A percentile compares a stretch with the other conserved stretches of the same genome.
Conservation (phyloP, 306 rosid species). For the Lotus japonicus region DNA sequence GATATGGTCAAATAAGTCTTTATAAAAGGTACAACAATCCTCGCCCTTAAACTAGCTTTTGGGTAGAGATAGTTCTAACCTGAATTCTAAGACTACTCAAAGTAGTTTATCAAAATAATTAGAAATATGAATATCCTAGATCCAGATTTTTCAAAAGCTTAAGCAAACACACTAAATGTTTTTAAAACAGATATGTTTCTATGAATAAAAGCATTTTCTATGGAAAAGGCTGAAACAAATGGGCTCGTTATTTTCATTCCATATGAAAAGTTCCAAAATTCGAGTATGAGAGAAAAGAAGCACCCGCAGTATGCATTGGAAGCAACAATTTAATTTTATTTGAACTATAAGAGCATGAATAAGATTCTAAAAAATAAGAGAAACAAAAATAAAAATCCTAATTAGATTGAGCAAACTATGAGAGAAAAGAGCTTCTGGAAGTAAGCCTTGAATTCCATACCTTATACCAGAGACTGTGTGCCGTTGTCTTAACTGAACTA, state of each 20-base stretch:
- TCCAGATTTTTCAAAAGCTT: too few species aligned
- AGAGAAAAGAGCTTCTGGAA: neutral
- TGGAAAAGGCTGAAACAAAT: too few species aligned
- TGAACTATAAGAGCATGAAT: slow-evolving; percentile 3
- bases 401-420: neutral
- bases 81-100: too few species aligned
- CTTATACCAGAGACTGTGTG: slow-evolving; percentile 96
- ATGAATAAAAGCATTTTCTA: too few species aligned
- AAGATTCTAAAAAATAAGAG: neutral
- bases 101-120: too few species aligned
- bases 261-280: neutral
- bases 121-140: too few species aligned
- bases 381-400: neutral
- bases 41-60: too few species aligned
- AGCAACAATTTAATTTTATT: neutral
- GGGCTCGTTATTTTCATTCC: neutral
- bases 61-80: too few species aligned
- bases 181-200: too few species aligned
- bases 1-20: too few species aligned
- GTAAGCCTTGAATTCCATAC: slow-evolving; percentile 35
- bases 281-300: neutral
- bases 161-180: too few species aligned
- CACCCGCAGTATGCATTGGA: neutral
- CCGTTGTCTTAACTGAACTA: slow-evolving; percentile 85
- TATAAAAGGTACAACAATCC: too few species aligned